A percentile compares a stretch with the other conserved stretches of the same genome.
These are phyloP conservation scores for Talaromyces rugulosus DNA, from an alignment of 2,329 filamentous ascomycete species.

Conservation along the genomic window DNA sequence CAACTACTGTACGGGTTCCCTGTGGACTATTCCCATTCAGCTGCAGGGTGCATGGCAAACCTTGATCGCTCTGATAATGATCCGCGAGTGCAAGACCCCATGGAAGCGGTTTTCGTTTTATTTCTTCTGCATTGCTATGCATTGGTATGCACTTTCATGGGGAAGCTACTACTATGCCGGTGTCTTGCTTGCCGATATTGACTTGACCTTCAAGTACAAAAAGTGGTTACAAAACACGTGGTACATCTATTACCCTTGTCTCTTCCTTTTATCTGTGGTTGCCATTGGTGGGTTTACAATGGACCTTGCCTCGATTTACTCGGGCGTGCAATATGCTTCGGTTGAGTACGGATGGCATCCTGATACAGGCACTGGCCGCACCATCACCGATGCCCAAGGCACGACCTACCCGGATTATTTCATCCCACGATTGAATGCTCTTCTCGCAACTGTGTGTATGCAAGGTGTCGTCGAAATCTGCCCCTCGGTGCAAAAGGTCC, in stretches of 20 bases:
- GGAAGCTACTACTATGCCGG: slow-evolving; percentile 45
- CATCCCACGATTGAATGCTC: slow-evolving; percentile 40
- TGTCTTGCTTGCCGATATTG: slow-evolving; percentile 43
- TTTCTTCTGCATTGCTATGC: slow-evolving; percentile 37
- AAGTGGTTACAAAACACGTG: slow-evolving; percentile 33
- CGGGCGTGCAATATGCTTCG: slow-evolving; percentile 34
- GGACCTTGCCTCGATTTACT: slow-evolving; percentile 35
- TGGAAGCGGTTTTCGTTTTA: slow-evolving; percentile 48
- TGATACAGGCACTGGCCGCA: slow-evolving; percentile 34
- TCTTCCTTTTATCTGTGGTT: slow-evolving; percentile 27
- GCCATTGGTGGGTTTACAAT: slow-evolving; percentile 30
- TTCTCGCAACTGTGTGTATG: slow-evolving; percentile 35
- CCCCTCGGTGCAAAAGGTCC: slow-evolving; percentile 37
- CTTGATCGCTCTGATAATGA: slow-evolving; percentile 39
- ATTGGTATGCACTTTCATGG: slow-evolving; percentile 48
- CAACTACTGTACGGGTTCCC: slow-evolving; percentile 48
- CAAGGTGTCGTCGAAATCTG: slow-evolving; percentile 33
- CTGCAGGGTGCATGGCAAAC: slow-evolving; percentile 46
- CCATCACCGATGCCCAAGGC: slow-evolving; percentile 28
- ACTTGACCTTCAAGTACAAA: slow-evolving; percentile 44
- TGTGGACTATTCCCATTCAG: slow-evolving; percentile 49
- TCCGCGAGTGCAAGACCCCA: slow-evolving; percentile 42
- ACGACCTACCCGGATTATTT: slow-evolving; percentile 42
- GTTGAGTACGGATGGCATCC: slow-evolving; percentile 44
- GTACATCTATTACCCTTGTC: slow-evolving; percentile 33